These are phyloP conservation scores for Naegleria lovaniensis DNA, from an alignment of 208 protist genomes.

Conservation along the genomic window DNA sequence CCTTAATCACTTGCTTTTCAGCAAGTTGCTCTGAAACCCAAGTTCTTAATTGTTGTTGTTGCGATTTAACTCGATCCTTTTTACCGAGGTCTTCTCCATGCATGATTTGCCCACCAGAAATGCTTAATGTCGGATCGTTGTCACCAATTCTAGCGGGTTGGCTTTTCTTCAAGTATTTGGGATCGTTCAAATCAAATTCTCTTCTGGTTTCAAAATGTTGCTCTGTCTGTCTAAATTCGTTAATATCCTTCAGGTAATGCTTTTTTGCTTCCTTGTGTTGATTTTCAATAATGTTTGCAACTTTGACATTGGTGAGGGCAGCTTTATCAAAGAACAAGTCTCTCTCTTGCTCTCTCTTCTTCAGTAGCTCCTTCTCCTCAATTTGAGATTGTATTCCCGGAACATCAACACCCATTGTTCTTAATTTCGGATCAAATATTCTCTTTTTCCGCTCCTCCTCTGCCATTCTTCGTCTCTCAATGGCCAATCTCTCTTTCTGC, in stretches of 20 bases:
- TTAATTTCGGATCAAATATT: constrained; percentile 75
- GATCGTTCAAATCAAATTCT: constrained; percentile 83
- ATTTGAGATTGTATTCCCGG: constrained; percentile 78
- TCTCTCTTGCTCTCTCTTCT: constrained; percentile 67
- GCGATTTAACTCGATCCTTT: constrained; percentile 53
- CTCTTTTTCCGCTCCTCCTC: constrained; percentile 74
- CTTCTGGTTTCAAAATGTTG: constrained; percentile 68
- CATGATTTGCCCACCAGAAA: constrained; percentile 74
- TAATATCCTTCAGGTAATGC: constrained; percentile 62
- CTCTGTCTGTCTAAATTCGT: constrained; percentile 70
- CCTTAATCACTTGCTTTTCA: constrained; percentile 79
- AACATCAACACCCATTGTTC: constrained; percentile 80
- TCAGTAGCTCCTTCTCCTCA: constrained; percentile 69
- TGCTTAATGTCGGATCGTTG: constrained; percentile 72
- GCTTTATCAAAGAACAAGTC: constrained; percentile 74
- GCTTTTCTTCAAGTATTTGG: constrained; percentile 61
- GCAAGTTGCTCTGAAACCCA: constrained; percentile 74
- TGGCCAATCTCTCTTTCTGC: constrained; percentile 11
- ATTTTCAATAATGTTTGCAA: constrained; percentile 71
- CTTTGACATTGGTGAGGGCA: constrained; percentile 72
- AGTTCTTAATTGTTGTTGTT: constrained; percentile 69
- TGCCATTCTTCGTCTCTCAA: constrained; percentile 66
- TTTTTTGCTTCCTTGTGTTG: constrained; percentile 70
- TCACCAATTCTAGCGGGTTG: constrained; percentile 72
- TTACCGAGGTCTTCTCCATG: constrained; percentile 79